Base-by-base conservation (phyloP, 495 filamentous ascomycete species). In the Bathelium albidoporum region DNA sequence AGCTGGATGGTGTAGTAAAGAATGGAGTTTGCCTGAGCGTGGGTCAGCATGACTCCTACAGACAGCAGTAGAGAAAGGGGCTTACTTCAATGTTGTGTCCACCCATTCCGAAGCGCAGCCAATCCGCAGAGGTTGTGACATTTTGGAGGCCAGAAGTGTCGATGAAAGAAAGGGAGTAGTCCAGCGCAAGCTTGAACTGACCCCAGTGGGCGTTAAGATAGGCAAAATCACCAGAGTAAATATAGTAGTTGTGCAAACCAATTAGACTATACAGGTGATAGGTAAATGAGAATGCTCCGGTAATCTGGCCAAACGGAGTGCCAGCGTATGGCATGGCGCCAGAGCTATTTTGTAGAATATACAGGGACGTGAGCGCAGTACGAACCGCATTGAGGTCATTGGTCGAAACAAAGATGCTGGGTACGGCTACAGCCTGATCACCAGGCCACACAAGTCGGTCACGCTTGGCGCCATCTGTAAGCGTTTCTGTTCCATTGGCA, bases 381-480 rank as follows among this genome's bases (percentile, higher is more conserved):
- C 74, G 71, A 7, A 81, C 70, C 14, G 76, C 67, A 4, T 73
- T 69, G 60, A 80, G 71, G 61, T 81, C 78, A 53, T 75, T 71
- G 0, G 77, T 78, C 1, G 76, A 78, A 9, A 80, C 75, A 2
- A 76, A 74, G 36, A 80, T 74, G 11, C 71, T 71, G 11, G 80
- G 79, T 1, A 81, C 72, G 11, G 80, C 77, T 61, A 81, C 76
- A 2, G 68, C 69, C 31, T 22, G 16, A 29, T 44, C 81, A 79
- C 9, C 64, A 36, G 81, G 77, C 80, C 81, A 84, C 4, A 84
- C 79, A 10, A 83, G 71, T 0, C 82, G 77, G 66, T 86, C 83
- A 45, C 82, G 72, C 66, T 85, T 84, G 1, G 82, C 83, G 10
- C 82, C 82, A 66, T 85, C 83, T 14, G 63, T 61, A 2, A 68